Base-by-base conservation (phyloP, 2,329 filamentous ascomycete genomes). In the Neofusicoccum kwambonambiense region DNA sequence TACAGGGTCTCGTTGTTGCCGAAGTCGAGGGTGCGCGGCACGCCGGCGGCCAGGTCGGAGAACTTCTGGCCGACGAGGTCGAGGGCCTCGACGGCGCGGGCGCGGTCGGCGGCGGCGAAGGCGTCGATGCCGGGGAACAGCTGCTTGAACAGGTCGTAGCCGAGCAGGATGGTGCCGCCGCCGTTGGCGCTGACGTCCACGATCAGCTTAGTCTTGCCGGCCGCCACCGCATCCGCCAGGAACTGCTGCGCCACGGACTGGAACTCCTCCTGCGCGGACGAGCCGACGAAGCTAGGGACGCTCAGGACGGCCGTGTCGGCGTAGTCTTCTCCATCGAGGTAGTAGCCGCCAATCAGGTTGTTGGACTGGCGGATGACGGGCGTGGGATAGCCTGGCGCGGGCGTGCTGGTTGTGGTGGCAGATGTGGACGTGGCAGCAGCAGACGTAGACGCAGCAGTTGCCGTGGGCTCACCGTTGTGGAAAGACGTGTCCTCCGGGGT, bases 91-190 rank as follows among this genome's bases (percentile, higher is more conserved):
- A 77, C 75, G 5, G 82, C 80, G n/a, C 84, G 79, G 70, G 85
- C 78, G 17, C 86, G 83, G 66, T 76, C 77, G 44, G 72, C 75
- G 3, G 80, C 83, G n/a, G 81, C 82, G 66, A 82, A 84, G 1
- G 80, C 79, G 7, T 81, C 74, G 3, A 81, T 72, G 5, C 78
- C 72, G 0, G 85, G 85, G 74, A 86, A 84, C 1, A 87, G 75
- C 74, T 83, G 78, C 62, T 84, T 83, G 77, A 89, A 88, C 65
- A 89, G 78, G 69, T 88, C 86, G 64, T 86, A 87, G 9, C 84
- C 87, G 47, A 84, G 82, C 13, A 87, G 73, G 58, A 89, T 83
- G 22, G 80, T 82, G 50, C 87, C 87, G 51, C 87, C 87, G 12
- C 82, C 83, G 70, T 89, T 89, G 65, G 80, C 81, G 15, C 82